Evolutionary conservation across 208 protist genomes (phyloP), one percentile per base, ranked within the genome.

Genomic region (Cochliopodium minus): DNA sequence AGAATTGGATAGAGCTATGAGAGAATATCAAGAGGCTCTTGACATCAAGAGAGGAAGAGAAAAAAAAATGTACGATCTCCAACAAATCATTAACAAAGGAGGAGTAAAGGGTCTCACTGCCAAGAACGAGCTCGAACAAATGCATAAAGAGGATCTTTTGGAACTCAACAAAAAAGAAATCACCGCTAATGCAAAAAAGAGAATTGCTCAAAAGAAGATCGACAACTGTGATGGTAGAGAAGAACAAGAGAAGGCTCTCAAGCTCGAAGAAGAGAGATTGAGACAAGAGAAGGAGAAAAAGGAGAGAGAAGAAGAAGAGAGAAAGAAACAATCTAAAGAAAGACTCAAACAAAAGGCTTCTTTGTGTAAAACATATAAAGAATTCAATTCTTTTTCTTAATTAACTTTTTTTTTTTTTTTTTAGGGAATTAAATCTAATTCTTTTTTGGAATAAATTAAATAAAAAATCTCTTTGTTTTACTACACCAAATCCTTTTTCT

Each of bases 11-110:
- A 36, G 25, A 26, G 64, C 64, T 4, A 68, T 68, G 38, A 46
- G 63, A 39, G 62, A 68, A 23, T 64, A 39, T 38, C 61, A 28
- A 10, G 28, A n/a, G n/a, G n/a, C n/a, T n/a, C n/a, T n/a, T n/a
- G n/a, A n/a, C n/a, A n/a, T n/a, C n/a, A 57, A 68, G 13, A 32
- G 28, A 15, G 26, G 4, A n/a, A 20, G 51, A 29, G 51, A 57
- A 47, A 32, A 29, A 25, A 36, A 22, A 20, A 4, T 57, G 0
- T 38, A 57, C n/a, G 42, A 45, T 22, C 20, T 57, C 3, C 13
- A 36, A 47, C 4, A 4, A 13, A 39, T 20, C 5, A 7, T 29
- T 15, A 15, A 20, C 20, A 2, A 5, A 1, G 51, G 11, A 7
- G 51, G 51, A 23, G 51, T 57, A 25, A 38, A 38, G 7, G 51